Conservation (phyloP, 305 asterid genomes). For the Rubia tinctorum region DNA sequence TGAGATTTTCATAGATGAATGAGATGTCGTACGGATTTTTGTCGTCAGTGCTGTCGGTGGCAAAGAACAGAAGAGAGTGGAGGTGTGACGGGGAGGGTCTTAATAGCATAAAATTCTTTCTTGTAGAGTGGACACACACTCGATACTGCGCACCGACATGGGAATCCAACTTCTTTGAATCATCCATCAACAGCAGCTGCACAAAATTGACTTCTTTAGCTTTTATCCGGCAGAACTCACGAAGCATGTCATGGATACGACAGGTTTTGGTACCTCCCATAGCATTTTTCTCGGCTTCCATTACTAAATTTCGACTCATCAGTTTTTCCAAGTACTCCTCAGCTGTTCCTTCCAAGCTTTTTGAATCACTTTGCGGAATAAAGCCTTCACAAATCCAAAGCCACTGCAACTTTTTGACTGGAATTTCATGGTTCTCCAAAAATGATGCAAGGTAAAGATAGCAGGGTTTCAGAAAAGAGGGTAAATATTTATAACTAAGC, state of each 20-base stretch:
- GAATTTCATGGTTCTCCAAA: slow-evolving; percentile 14
- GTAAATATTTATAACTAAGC: slow-evolving; percentile 24
- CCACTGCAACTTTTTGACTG: slow-evolving; percentile 5
- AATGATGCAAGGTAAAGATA: slow-evolving; percentile 16
- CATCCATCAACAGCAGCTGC: background rate
- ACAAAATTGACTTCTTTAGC: slow-evolving; percentile 21
- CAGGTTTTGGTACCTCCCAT: slow-evolving; percentile 6
- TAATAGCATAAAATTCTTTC: too few relatives aligned
- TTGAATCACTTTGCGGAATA: background rate
- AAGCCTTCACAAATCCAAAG: slow-evolving; percentile 36
- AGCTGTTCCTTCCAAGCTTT: slow-evolving; percentile 21
- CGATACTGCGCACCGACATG: background rate
- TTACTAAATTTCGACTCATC: background rate
- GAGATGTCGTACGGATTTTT: background rate
- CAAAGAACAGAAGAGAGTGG: too few relatives aligned
- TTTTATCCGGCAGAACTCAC: slow-evolving; percentile 23
- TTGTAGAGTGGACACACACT: background rate
- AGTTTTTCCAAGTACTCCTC: slow-evolving; percentile 15
- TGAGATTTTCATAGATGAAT: background rate
- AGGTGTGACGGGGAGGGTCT: too few relatives aligned
- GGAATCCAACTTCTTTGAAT: too few relatives aligned
- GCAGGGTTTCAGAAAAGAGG: slow-evolving; percentile 23
- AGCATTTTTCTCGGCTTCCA: background rate
- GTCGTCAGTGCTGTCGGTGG: background rate
- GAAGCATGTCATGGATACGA: slow-evolving; percentile 20